These are phyloP conservation scores for Oenanthe javanica DNA, from an alignment of 140 eudicot species.

Conservation along the genomic window DNA sequence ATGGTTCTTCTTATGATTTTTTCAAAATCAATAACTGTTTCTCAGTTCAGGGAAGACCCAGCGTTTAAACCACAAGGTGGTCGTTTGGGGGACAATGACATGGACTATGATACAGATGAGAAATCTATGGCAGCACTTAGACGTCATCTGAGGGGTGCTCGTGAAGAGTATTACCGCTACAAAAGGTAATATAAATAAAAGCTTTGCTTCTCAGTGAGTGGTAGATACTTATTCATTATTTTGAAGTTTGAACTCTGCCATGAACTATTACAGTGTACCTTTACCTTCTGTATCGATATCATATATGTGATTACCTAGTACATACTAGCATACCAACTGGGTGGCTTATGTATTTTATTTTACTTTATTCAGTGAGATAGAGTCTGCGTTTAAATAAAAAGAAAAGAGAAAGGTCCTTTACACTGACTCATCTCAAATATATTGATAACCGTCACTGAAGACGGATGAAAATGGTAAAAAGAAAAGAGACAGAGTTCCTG, in stretches of 20 bases:
- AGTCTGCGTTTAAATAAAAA: background rate
- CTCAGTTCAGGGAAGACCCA: constrained; percentile 72
- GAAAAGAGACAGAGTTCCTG: no score
- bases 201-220: background rate
- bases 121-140: constrained; percentile 89
- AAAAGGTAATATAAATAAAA: constrained; percentile 44
- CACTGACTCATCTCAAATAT: background rate
- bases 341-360: background rate
- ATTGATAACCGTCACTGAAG: background rate
- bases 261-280: background rate
- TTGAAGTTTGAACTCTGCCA: background rate
- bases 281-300: background rate
- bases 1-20: constrained; percentile 11
- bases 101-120: constrained; percentile 86
- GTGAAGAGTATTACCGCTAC: constrained; percentile 73
- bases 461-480: background rate
- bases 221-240: background rate
- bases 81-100: constrained; percentile 67
- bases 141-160: constrained; percentile 64
- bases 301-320: background rate
- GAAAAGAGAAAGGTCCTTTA: background rate
- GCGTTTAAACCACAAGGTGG: constrained; percentile 84
- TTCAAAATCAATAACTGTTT: constrained; percentile 2
- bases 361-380: background rate
- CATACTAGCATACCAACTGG: background rate